phyloP scores from a whole-genome alignment of 495 filamentous ascomycete species.

The Filosporella fistucella region DNA sequence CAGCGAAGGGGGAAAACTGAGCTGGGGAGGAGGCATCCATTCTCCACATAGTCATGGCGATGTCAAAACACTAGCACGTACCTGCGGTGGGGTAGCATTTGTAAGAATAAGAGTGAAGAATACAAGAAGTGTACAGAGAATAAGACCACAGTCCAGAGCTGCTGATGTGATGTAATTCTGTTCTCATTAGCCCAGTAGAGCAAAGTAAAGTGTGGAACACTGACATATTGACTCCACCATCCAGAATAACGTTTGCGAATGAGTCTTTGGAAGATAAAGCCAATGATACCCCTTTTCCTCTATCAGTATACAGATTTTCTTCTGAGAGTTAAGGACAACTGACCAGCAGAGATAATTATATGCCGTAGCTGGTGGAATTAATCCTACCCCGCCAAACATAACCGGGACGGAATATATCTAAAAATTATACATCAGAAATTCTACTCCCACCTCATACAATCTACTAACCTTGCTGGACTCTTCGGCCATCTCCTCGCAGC shows the following conservation, averaged over 20 bases:
- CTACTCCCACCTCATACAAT: too few species aligned
- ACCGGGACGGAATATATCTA: conserved; percentile 48
- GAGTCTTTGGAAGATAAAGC: conserved; percentile 51
- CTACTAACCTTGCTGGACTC: conserved; percentile 16
- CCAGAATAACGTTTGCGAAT: conserved; percentile 50
- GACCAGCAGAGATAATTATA: conserved; percentile 62
- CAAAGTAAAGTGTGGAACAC: background rate
- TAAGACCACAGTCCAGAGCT: conserved; percentile 48
- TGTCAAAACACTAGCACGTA: background rate
- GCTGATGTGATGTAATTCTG: conserved; percentile 74
- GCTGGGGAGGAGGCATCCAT: too few species aligned
- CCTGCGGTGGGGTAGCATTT: background rate
- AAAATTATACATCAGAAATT: too few species aligned
- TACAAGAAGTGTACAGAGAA: conserved; percentile 38
- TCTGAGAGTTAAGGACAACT: background rate
- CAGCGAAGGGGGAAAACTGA: too few species aligned
- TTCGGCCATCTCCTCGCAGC: conserved; percentile 47
- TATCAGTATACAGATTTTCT: background rate
- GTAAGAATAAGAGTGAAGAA: conserved; percentile 36
- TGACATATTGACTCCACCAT: conserved; percentile 60
- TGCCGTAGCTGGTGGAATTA: conserved; percentile 62
- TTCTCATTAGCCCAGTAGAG: background rate
- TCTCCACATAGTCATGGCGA: too few species aligned
- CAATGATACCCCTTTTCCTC: background rate
- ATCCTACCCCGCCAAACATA: conserved; percentile 61